phyloP scores from a whole-genome alignment of 192 early-diverging fungal species.

The Mortierella alpina region DNA sequence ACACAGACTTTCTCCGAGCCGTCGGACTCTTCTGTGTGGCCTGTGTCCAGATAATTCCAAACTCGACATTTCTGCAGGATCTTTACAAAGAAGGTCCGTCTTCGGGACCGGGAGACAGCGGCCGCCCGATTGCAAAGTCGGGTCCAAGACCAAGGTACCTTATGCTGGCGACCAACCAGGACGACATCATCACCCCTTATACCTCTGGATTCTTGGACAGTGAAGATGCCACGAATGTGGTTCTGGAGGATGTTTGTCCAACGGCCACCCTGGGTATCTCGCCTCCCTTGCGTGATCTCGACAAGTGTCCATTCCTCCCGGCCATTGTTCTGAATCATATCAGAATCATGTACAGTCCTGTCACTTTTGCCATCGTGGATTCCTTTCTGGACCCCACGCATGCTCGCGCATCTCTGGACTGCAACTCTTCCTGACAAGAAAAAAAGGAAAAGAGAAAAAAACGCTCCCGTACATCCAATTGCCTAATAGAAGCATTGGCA shows the following conservation, averaged over 20 bases:
- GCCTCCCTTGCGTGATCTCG: not conserved
- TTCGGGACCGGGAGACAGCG: not conserved
- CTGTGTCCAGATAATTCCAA: not conserved
- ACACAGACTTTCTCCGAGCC: not conserved
- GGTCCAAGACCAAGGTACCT: not conserved
- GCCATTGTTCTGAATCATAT: not conserved
- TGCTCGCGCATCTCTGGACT: not conserved
- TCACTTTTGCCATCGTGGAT: not conserved
- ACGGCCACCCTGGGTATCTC: not conserved
- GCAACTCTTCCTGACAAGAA: not conserved
- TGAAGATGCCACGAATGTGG: constrained; percentile 1
- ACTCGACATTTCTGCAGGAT: not conserved
- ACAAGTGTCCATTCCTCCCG: too few species aligned
- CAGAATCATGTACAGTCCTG: constrained; percentile 3
- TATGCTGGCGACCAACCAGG: not conserved
- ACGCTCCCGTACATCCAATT: not conserved
- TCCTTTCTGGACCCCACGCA: not conserved
- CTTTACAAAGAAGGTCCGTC: not conserved
- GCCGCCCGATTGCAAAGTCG: not conserved
- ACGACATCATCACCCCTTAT: constrained; percentile 6
- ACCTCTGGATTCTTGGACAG: constrained; percentile 1
- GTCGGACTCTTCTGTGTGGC: constrained; percentile 8
- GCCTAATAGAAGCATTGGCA: not conserved
- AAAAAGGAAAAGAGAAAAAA: not conserved
- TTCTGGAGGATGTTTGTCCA: constrained; percentile 3